Evolutionary conservation across 176 grass and related monocot species (phyloP), one percentile per base, ranked within the genome.

Genomic region (Aegilops sharonensis): DNA sequence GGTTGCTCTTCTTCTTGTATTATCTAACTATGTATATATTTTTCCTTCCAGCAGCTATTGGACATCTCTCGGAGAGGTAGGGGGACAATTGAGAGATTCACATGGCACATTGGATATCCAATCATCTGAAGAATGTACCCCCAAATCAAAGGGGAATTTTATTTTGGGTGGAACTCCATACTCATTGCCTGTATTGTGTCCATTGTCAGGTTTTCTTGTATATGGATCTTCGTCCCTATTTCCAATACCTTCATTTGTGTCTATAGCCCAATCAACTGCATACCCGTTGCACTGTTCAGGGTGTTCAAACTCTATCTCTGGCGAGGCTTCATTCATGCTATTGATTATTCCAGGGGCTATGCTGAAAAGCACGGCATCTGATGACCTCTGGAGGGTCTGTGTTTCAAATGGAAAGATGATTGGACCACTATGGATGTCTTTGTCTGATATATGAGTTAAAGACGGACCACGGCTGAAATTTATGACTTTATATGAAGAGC

Each of bases 61-160:
- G 76, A 81, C 57, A 82, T 84, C 60, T 92, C 90, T 29, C 61
- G 64, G 48, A 34, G 61, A 31, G 48, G 61, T 75, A 37, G 61
- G 50, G 36, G 54, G 57, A 75, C 84, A 92, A 78, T 78, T 85
- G 59, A 85, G 77, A 88, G 87, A 81, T 66, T 89, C 86, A 30
- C 93, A 89, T 78, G 85, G 39, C 87, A 94, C 81, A 78, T 86
- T 92, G 64, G 84, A 67, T 80, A 87, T 87, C 88, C 88, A 94
- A 83, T 95, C 86, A 85, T 95, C 91, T 82, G 86, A 85, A 68
- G 89, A 68, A 88, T 80, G 88, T 30, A 74, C 17, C 61, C 75
- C 54, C 65, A 89, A 74, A 83, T 89, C 86, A 86, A 95, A 89
- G 60, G 88, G 90, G 50, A 92, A 92, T 42, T 74, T 88, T 68